Evolutionary conservation across 2,329 filamentous ascomycete species (phyloP).

Genomic region (Ceratocystis eucalypticola): DNA sequence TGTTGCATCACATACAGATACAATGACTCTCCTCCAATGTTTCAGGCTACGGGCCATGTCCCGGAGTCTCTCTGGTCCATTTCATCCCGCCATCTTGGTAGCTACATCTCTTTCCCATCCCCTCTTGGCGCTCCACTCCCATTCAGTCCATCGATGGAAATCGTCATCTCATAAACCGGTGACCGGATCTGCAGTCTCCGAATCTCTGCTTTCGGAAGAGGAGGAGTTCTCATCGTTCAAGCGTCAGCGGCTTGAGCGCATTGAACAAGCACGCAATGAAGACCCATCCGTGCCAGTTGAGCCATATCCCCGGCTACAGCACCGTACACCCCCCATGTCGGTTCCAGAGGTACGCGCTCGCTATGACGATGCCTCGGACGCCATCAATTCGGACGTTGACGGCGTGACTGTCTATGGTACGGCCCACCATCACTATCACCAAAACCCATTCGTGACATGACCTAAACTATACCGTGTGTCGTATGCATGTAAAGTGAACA

Average conservation of each 20-base stretch:
- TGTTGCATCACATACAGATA: conserved; percentile 22
- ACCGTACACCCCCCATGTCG: conserved; percentile 18
- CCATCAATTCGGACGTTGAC: conserved; percentile 9
- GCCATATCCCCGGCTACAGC: conserved; percentile 17
- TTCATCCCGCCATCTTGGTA: neutral
- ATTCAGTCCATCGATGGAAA: conserved; percentile 11
- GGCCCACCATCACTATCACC: conserved; percentile 12
- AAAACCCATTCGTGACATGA: neutral
- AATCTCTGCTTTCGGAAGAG: conserved; percentile 11
- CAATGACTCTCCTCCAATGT: conserved; percentile 29
- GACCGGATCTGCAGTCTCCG: neutral
- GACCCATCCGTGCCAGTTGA: conserved; percentile 12
- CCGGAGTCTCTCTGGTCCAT: conserved; percentile 10
- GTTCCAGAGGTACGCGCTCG: conserved; percentile 19
- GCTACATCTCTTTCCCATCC: neutral
- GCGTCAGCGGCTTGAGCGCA: conserved; percentile 26
- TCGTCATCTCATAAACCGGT: conserved; percentile 2
- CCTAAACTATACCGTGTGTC: conserved; percentile 14
- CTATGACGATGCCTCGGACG: conserved; percentile 12
- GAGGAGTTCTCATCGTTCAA: conserved; percentile 28
- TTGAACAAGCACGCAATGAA: conserved; percentile 25
- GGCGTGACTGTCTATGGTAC: conserved; percentile 24
- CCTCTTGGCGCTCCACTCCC: neutral
- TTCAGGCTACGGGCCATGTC: conserved; percentile 26
- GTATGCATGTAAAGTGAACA: conserved; percentile 25